Percentiles rank a stretch among this genome's conserved stretches.
These are phyloP conservation scores for Neofusicoccum sp. DNA, from an alignment of 2,329 filamentous ascomycete genomes.

Conservation along the genomic window DNA sequence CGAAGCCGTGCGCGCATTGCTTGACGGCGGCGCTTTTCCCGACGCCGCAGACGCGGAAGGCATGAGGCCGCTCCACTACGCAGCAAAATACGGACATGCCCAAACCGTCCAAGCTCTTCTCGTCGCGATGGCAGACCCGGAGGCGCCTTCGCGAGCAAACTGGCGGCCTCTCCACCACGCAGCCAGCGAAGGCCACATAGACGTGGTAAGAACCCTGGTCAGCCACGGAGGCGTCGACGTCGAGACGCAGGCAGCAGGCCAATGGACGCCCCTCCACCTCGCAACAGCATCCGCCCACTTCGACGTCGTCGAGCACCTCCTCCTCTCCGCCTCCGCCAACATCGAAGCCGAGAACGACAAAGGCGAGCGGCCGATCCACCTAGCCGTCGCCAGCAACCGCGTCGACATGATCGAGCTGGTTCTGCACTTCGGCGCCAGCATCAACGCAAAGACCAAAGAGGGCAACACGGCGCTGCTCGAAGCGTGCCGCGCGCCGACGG, in stretches of 20 bases:
- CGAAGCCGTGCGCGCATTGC: not conserved
- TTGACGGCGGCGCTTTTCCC: not conserved
- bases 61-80: not conserved
- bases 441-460: slow-evolving; percentile 36
- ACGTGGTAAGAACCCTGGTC: not conserved
- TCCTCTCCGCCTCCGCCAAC: not conserved
- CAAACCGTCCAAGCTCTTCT: not conserved
- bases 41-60: not conserved
- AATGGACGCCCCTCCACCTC: not conserved
- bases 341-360: not conserved
- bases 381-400: slow-evolving; percentile 32
- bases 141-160: not conserved
- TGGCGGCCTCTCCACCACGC: slow-evolving; percentile 1
- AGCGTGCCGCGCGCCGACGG: slow-evolving; percentile 19
- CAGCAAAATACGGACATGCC: not conserved
- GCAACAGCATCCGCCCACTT: not conserved
- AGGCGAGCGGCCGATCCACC: not conserved
- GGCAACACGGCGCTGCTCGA: slow-evolving; percentile 38
- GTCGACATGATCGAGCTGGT: slow-evolving; percentile 32
- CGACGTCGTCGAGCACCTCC: not conserved
- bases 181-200: not conserved
- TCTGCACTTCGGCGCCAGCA: slow-evolving; percentile 32
- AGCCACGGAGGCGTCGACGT: not conserved
- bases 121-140: not conserved
- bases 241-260: not conserved